These are phyloP conservation scores for Rugosomyces carneus DNA, from an alignment of 1,284 basidiomycete species.

Conservation along the genomic window DNA sequence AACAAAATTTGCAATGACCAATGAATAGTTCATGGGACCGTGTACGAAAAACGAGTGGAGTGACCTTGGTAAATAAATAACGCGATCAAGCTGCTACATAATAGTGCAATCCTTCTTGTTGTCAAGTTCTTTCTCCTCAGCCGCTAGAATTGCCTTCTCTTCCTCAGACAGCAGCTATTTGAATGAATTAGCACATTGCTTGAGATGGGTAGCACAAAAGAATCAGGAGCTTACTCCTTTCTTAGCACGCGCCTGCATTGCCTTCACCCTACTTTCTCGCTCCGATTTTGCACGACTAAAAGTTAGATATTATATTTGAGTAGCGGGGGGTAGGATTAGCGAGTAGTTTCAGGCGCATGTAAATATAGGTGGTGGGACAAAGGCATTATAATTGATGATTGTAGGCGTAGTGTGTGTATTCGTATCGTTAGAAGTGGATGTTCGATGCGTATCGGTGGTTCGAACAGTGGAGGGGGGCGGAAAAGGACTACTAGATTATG, in stretches of 20 bases:
- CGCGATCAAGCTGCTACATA: no score
- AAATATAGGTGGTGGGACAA: conserved; percentile 60
- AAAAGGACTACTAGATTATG: conserved; percentile 52
- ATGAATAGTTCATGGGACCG: no score
- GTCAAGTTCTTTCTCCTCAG: conserved; percentile 32
- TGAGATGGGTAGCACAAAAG: no score
- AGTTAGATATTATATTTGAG: conserved; percentile 17
- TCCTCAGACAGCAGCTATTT: conserved; percentile 43
- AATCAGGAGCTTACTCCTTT: conserved; percentile 55
- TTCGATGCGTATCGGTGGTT: conserved; percentile 13
- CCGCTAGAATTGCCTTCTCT: conserved; percentile 58
- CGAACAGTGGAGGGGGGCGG: conserved; percentile 20
- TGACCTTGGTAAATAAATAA: no score
- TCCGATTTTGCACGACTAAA: conserved; percentile 66
- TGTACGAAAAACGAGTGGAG: no score
- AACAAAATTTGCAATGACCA: no score
- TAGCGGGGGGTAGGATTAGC: conserved; percentile 10
- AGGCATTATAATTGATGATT: conserved; percentile 40
- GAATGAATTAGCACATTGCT: no score
- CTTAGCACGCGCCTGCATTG: conserved; percentile 61
- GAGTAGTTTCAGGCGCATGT: conserved; percentile 45
- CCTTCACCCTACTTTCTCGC: conserved; percentile 56
- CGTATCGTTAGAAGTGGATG: conserved; percentile 15
- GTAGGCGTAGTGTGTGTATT: conserved; percentile 25
- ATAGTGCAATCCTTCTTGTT: conserved; percentile 49